Evolutionary conservation across 2,329 filamentous ascomycete genomes (phyloP).

Genomic region (Ceratocystiopsis sp.): DNA sequence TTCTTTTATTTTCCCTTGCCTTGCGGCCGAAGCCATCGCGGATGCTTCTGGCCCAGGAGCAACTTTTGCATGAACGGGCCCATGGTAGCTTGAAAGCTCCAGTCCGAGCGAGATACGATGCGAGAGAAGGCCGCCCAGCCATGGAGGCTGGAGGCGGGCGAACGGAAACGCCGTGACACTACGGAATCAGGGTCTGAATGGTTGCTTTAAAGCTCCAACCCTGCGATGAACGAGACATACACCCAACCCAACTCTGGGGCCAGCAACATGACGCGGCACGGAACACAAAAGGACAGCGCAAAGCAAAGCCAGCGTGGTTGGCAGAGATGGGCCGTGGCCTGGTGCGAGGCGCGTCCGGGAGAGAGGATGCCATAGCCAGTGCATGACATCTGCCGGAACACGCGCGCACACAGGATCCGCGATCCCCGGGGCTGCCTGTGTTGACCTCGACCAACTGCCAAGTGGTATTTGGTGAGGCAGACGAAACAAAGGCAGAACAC

Average conservation of each 20-base stretch:
- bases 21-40: slow-evolving; percentile 11
- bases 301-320: too few relatives aligned
- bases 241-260: too few relatives aligned
- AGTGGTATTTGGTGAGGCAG: too few relatives aligned
- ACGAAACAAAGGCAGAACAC: too few relatives aligned
- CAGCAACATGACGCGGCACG: too few relatives aligned
- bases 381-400: slow-evolving; percentile 10
- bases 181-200: slow-evolving; percentile 24
- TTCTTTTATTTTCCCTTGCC: not conserved
- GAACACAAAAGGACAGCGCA: too few relatives aligned
- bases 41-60: slow-evolving; percentile 10
- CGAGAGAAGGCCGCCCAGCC: slow-evolving; percentile 4
- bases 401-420: too few relatives aligned
- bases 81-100: slow-evolving; percentile 51
- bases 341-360: too few relatives aligned
- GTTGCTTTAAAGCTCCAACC: slow-evolving; percentile 33
- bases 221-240: slow-evolving; percentile 10
- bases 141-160: slow-evolving; percentile 10
- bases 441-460: too few relatives aligned
- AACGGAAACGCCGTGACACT: slow-evolving; percentile 6
- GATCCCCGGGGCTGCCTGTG: too few relatives aligned
- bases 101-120: slow-evolving; percentile 26
- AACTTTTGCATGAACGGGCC: slow-evolving; percentile 21
- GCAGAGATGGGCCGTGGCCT: too few relatives aligned
- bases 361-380: slow-evolving; percentile 13